phyloP scores from a whole-genome alignment of 108 stramenopile species.

The Epipyxis sp. region DNA sequence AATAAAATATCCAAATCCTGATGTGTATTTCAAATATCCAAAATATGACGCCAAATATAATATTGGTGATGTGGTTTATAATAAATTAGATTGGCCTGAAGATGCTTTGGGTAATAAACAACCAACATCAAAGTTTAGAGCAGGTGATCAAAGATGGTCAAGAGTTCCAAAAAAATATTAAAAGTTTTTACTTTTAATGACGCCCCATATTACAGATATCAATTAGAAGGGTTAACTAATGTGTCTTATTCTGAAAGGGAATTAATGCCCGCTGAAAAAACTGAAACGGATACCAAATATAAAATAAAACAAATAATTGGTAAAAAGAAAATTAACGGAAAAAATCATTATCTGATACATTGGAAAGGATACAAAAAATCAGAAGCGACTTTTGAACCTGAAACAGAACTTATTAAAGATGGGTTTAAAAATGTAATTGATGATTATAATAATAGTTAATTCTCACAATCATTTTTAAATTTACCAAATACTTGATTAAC shows the following conservation, averaged over 20 bases:
- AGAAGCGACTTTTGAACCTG: neutral
- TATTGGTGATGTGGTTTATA: neutral
- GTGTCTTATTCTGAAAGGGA: neutral
- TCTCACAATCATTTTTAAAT: neutral
- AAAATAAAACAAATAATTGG: neutral
- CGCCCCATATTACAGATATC: neutral
- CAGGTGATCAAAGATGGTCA: neutral
- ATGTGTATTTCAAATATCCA: neutral
- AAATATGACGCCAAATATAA: neutral
- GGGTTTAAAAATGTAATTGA: neutral
- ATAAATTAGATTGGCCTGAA: neutral
- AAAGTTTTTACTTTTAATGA: neutral
- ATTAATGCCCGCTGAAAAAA: neutral
- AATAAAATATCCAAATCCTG: neutral
- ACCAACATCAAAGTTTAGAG: neutral
- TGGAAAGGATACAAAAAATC: constrained; percentile 1
- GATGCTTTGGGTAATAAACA: neutral
- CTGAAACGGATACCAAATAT: neutral
- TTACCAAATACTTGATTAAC: neutral
- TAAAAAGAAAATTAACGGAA: constrained; percentile 2
- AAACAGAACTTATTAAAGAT: neutral
- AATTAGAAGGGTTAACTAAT: neutral
- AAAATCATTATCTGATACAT: neutral
- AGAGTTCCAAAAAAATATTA: neutral
- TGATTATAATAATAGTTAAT: neutral